A percentile compares a stretch with the other conserved stretches of the same genome.
Evolutionary conservation across 805 yeast genomes (phyloP).

Genomic region (Kuraishia borneana): DNA sequence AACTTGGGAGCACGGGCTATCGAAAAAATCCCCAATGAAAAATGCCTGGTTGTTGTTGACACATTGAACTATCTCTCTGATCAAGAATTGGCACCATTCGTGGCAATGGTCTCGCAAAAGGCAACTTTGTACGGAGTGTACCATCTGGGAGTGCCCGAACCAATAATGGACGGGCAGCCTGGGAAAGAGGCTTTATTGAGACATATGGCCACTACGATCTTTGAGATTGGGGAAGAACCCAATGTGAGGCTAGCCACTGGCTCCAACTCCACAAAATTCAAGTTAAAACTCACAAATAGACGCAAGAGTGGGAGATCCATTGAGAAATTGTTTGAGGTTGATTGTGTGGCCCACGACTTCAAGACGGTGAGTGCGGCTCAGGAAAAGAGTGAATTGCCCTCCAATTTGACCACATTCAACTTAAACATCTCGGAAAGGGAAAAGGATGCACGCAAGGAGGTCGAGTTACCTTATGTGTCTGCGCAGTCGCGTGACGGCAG

Average conservation of each 20-base stretch:
- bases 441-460: constrained; percentile 67
- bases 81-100: constrained; percentile 33
- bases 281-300: constrained; percentile 47
- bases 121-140: constrained; percentile 21
- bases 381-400: constrained; percentile 37
- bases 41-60: constrained; percentile 48
- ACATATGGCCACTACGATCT: constrained; percentile 66
- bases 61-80: constrained; percentile 49
- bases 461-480: constrained; percentile 81
- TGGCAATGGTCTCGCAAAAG: constrained; percentile 25
- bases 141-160: constrained; percentile 19
- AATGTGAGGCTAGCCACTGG: constrained; percentile 37
- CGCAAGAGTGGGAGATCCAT: constrained; percentile 80
- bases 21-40: constrained; percentile 11
- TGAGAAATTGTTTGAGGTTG: constrained; percentile 39
- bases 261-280: constrained; percentile 35
- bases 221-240: constrained; percentile 43
- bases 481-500: constrained; percentile 66
- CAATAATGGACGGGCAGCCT: constrained; percentile 37
- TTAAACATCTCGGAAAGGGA: constrained; percentile 68
- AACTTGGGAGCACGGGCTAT: constrained; percentile 6
- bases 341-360: constrained; percentile 29
- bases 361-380: constrained; percentile 17
- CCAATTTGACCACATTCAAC: constrained; percentile 81
- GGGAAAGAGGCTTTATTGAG: constrained; percentile 36